Evolutionary conservation across 148 eudicot genomes (phyloP).

Genomic region (Chenopodium suecicum): DNA sequence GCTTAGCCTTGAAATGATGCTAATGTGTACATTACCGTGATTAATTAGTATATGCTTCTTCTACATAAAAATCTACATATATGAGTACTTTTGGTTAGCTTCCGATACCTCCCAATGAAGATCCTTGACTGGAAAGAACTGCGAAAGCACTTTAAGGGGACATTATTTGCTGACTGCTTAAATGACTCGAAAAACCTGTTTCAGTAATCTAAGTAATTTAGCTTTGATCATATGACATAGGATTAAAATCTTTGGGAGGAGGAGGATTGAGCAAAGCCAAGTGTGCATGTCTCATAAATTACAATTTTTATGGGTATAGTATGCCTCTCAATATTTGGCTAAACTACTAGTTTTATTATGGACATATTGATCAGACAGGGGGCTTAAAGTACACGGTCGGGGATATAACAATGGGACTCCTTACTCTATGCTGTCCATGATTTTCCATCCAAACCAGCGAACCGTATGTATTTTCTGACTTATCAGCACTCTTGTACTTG

Average conservation of each 20-base stretch:
- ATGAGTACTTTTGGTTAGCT: too few relatives aligned
- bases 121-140: too few relatives aligned
- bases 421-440: constrained; percentile 31
- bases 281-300: background rate
- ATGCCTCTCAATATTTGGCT: background rate
- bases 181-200: too few relatives aligned
- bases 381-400: constrained; percentile 2
- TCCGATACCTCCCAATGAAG: too few relatives aligned
- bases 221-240: background rate
- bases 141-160: too few relatives aligned
- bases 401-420: constrained; percentile 42
- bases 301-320: background rate
- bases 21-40: too few relatives aligned
- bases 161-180: too few relatives aligned
- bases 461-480: constrained; percentile 20
- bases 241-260: too few relatives aligned
- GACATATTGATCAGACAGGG: background rate
- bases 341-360: background rate
- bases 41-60: too few relatives aligned
- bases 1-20: background rate
- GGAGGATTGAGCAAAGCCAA: too few relatives aligned
- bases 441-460: constrained; percentile 37
- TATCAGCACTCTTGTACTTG: constrained; percentile 14
- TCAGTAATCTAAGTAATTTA: too few relatives aligned
- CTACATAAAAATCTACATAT: too few relatives aligned